Evolutionary conservation across 1,284 basidiomycete genomes (phyloP).

Genomic region (Volvariella volvacea): DNA sequence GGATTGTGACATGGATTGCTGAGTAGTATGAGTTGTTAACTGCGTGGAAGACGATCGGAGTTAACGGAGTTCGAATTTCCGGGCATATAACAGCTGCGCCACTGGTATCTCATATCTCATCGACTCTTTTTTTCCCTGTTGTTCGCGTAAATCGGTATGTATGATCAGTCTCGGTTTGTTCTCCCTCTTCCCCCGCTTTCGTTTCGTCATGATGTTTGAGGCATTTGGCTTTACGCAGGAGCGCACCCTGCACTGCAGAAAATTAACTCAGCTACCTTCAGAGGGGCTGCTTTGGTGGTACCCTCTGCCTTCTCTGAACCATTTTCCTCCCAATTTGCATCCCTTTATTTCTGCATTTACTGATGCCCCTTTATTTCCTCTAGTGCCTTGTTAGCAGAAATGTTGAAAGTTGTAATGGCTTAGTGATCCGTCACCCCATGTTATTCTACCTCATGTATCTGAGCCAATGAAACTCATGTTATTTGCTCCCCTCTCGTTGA

Average conservation of each 20-base stretch:
- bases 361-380: conserved; percentile 16
- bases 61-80: too few species aligned
- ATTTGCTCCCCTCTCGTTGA: too few species aligned
- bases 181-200: conserved; percentile 10
- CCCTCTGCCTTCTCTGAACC: conserved; percentile 37
- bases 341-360: not conserved
- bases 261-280: conserved; percentile 49
- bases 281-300: conserved; percentile 31
- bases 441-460: too few species aligned
- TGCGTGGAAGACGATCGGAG: conserved; percentile 14
- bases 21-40: not conserved
- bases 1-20: conserved; percentile 21
- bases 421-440: too few species aligned
- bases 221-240: conserved; percentile 85
- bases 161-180: conserved; percentile 5
- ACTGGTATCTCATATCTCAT: conserved; percentile 40
- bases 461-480: too few species aligned
- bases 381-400: not conserved
- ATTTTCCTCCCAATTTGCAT: conserved; percentile 8
- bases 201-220: conserved; percentile 73
- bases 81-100: conserved; percentile 18
- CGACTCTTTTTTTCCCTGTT: too few species aligned
- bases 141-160: too few species aligned
- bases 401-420: too few species aligned
- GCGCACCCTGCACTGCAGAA: conserved; percentile 43